Evolutionary conservation across 345 rosid species (phyloP).

Genomic region (Citrus trifoliata): DNA sequence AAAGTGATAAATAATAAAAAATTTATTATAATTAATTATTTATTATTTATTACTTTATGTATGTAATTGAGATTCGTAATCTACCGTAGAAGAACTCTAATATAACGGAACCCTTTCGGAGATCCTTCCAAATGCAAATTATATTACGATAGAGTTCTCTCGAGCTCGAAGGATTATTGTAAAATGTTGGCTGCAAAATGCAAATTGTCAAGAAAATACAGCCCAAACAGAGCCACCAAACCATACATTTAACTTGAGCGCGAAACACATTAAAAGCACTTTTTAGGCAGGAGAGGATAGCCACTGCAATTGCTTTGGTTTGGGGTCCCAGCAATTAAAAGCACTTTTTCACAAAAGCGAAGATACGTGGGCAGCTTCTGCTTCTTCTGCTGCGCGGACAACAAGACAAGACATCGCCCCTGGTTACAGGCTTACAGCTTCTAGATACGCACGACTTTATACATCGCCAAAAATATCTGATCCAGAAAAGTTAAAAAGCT

Average conservation of each 20-base stretch:
- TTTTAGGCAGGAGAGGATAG: neutral
- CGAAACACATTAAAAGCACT: neutral
- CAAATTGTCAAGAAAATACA: neutral
- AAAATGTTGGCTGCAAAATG: neutral
- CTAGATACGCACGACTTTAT: neutral
- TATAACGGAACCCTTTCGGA: no score
- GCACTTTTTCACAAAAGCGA: neutral
- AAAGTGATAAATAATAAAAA: no score
- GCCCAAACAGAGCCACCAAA: neutral
- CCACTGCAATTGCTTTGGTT: neutral
- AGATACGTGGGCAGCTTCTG: neutral
- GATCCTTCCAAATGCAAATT: no score
- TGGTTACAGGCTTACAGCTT: neutral
- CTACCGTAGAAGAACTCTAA: no score
- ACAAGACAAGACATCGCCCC: neutral
- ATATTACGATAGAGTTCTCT: neutral
- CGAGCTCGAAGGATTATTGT: neutral
- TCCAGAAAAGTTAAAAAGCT: no score
- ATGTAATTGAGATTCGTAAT: rapidly evolving
- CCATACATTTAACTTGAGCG: neutral
- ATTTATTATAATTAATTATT: rapidly evolving
- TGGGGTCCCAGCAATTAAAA: neutral
- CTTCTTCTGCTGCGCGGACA: neutral
- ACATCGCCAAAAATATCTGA: no score
- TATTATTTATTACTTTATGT: no score